These are phyloP conservation scores for Mycena albidolilacea DNA, from an alignment of 768 basidiomycete species.

Conservation along the genomic window DNA sequence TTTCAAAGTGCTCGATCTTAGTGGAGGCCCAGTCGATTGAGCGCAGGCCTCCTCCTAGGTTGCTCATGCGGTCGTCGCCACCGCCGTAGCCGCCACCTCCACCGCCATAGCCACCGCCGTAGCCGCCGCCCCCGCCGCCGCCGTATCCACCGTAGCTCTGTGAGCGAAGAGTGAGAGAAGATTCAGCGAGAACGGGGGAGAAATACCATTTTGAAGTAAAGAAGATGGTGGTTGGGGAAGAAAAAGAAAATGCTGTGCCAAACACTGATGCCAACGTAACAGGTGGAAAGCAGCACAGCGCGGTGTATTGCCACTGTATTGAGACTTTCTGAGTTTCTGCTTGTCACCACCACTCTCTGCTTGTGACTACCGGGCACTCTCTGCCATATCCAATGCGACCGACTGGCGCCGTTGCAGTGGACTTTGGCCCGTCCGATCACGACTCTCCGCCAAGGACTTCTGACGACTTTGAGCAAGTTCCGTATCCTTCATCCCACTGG, in stretches of 20 bases:
- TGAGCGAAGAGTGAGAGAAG: conserved; percentile 19
- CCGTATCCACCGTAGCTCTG: conserved; percentile 63
- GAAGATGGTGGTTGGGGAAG: conserved; percentile 40
- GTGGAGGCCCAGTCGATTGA: conserved; percentile 87
- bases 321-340: not conserved
- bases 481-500: conserved; percentile 65
- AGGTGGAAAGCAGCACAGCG: conserved; percentile 1
- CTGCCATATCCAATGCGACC: conserved; percentile 67
- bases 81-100: conserved; percentile 69
- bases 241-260: conserved; percentile 5
- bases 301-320: not conserved
- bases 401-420: conserved; percentile 72
- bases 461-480: conserved; percentile 81
- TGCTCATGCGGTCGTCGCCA: conserved; percentile 82
- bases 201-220: conserved; percentile 42
- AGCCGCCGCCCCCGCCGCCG: conserved; percentile 35
- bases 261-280: not conserved
- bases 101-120: conserved; percentile 59
- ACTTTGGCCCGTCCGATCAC: conserved; percentile 73
- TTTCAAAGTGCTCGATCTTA: conserved; percentile 90
- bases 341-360: not conserved
- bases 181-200: not conserved
- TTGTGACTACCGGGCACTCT: not conserved
- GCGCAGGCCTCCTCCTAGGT: conserved; percentile 86
- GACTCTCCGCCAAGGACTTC: conserved; percentile 66